phyloP scores from a whole-genome alignment of 257 asterid species.

The Capsicum rhomboideum region DNA sequence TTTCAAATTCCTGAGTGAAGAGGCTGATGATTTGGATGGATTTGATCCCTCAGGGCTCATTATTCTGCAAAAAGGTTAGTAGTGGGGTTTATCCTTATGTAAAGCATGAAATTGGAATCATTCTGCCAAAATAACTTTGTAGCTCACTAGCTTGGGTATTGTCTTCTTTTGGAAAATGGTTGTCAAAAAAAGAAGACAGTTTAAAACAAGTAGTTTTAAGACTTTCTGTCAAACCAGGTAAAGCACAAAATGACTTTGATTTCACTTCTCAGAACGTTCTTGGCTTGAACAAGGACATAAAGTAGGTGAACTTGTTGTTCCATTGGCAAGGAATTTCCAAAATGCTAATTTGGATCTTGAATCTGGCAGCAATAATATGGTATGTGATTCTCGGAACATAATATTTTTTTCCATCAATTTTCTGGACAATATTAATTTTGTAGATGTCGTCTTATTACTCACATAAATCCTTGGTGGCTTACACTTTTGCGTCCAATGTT shows the following conservation, averaged over 20 bases:
- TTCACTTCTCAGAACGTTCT: slow-evolving; percentile 39
- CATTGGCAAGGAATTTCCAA: slow-evolving; percentile 68
- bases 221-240: not conserved
- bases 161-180: not conserved
- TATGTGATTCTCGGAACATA: slow-evolving; percentile 6
- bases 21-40: slow-evolving; percentile 58
- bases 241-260: not conserved
- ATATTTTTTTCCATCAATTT: not conserved
- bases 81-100: not conserved
- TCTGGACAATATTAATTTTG: not conserved
- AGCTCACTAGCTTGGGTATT: not conserved
- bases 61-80: slow-evolving; percentile 55
- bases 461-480: not conserved
- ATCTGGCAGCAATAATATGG: slow-evolving; percentile 33
- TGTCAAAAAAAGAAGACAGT: not conserved
- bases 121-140: not conserved
- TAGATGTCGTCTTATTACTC: not conserved
- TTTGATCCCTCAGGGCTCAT: slow-evolving; percentile 62
- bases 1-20: slow-evolving; percentile 46
- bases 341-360: slow-evolving; percentile 45
- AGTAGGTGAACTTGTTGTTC: slow-evolving; percentile 73
- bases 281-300: slow-evolving; percentile 72
- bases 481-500: not conserved
- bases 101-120: not conserved
- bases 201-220: not conserved